Base-by-base conservation (phyloP, 2,329 filamentous ascomycete species). In the Curvularia verruculosa region DNA sequence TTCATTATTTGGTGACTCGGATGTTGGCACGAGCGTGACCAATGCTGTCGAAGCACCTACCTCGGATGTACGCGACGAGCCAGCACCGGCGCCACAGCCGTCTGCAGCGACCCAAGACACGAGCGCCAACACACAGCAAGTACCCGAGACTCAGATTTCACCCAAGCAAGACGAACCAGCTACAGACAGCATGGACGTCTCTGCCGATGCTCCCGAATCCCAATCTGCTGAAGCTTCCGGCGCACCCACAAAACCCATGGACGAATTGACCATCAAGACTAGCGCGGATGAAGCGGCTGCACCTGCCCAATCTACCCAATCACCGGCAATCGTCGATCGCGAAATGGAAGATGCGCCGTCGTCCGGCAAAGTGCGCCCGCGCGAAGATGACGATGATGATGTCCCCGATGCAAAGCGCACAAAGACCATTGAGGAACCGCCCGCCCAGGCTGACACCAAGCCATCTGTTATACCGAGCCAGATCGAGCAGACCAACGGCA, bases 321-420 rank as follows among this genome's bases (percentile, higher is more conserved):
- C 68, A 21, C 67, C 67, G n/a, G 52, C 68, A 6, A 59, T 58
- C 18, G 49, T 61, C 5, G 74, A 77, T 54, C 68, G 70, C 12
- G 68, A 75, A 5, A 77, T 78, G 75, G 66, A 71, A 44, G 77
- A 79, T 53, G 75, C 74, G 39, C 76, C 75, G 6, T 61, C 66
- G 2, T 74, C 75, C n/a, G 75, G 75, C 29, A 75, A 75, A 47
- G 83, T 91, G 1, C 87, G 91, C 10, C 89, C 88, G 64, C 88
- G 93, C 13, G 67, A 68, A 45, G 67, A 67, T 26, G 92, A 96
- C 62, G 79, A 80, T 15, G 80, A 81, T 1, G 79, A 79, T 18
- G 79, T 72, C n/a, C 80, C 91, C 62, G 89, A 51, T 15, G 85
- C 92, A 1, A 97, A 97, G 80, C 88, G 93, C 24, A 86, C 90